A percentile compares a stretch with the other conserved stretches of the same genome.
phyloP scores from a whole-genome alignment of 176 grass and related monocot genomes.

The Poa annua region DNA sequence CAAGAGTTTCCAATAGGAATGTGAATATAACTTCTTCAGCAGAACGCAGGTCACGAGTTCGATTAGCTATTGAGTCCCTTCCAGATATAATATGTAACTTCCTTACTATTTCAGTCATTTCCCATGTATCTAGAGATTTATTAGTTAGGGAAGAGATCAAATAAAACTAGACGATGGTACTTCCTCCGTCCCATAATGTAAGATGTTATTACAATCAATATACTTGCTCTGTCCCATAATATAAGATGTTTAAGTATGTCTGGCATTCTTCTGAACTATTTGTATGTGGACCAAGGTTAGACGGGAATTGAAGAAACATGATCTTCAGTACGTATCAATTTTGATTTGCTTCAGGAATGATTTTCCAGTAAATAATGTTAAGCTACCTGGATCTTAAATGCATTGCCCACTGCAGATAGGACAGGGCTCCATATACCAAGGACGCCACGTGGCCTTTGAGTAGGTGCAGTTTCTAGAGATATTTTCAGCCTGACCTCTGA shows the following conservation, averaged over 20 bases:
- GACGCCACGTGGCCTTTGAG: constrained; percentile 86
- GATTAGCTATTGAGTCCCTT: not conserved
- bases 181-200: not conserved
- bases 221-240: not conserved
- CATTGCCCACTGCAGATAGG: constrained; percentile 93
- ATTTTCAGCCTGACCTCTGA: constrained; percentile 96
- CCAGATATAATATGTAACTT: not conserved
- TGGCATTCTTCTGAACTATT: not conserved
- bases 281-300: not conserved
- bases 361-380: constrained; percentile 24
- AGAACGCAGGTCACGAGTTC: not conserved
- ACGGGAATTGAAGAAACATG: constrained; percentile 10
- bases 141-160: not conserved
- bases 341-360: constrained; percentile 20
- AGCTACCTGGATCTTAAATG: constrained; percentile 96
- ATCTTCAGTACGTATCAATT: not conserved
- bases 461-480: constrained; percentile 92
- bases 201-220: no score
- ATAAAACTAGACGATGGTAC: not conserved
- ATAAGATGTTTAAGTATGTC: not conserved
- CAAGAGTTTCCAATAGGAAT: constrained; percentile 23
- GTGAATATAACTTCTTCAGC: not conserved
- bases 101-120: not conserved
- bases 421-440: constrained; percentile 96
- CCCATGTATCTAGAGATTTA: not conserved